A percentile compares a stretch with the other conserved stretches of the same genome.
These are phyloP conservation scores for Isatis tinctoria DNA, from an alignment of 345 rosid genomes.

Conservation along the genomic window DNA sequence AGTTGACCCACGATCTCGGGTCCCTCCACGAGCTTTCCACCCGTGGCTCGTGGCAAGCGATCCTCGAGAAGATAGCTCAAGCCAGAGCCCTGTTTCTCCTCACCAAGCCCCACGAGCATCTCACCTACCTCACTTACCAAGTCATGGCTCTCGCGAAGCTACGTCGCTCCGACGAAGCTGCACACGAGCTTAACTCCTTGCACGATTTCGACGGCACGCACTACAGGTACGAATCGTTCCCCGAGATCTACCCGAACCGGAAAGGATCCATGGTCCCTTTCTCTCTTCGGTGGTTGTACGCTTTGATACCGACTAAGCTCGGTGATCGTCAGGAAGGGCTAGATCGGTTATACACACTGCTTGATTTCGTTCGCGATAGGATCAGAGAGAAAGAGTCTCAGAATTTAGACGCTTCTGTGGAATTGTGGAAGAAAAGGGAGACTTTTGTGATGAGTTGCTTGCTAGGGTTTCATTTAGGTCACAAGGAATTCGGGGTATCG, in stretches of 20 bases:
- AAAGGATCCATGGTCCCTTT: slow-evolving; percentile 94
- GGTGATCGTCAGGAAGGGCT: slow-evolving; percentile 63
- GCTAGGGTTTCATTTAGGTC: slow-evolving; percentile 62
- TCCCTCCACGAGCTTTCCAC: slow-evolving; percentile 81
- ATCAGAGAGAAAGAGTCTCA: slow-evolving; percentile 32
- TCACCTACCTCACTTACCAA: slow-evolving; percentile 76
- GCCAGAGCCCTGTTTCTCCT: slow-evolving; percentile 64
- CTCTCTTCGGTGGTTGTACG: slow-evolving; percentile 77
- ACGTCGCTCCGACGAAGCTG: slow-evolving; percentile 80
- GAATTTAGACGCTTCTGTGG: slow-evolving; percentile 34
- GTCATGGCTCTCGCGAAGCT: slow-evolving; percentile 76
- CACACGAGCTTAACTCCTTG: slow-evolving; percentile 66
- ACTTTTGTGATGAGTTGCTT: slow-evolving; percentile 59
- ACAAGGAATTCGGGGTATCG: slow-evolving; percentile 67
- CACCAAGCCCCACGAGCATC: slow-evolving; percentile 74
- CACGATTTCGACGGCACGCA: slow-evolving; percentile 71
- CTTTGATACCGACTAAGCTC: slow-evolving; percentile 58
- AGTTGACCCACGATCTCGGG: slow-evolving; percentile 68
- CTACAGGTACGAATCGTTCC: slow-evolving; percentile 75
- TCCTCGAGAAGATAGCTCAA: slow-evolving; percentile 64
- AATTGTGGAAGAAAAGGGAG: slow-evolving; percentile 68
- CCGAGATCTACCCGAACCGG: slow-evolving; percentile 57
- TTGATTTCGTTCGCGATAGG: slow-evolving; percentile 54
- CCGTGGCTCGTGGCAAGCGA: slow-evolving; percentile 86
- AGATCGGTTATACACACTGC: slow-evolving; percentile 71